Percentiles rank a stretch among this genome's conserved stretches.
Conservation (phyloP, 2,329 filamentous ascomycete species). For the Microsporum audouinii region DNA sequence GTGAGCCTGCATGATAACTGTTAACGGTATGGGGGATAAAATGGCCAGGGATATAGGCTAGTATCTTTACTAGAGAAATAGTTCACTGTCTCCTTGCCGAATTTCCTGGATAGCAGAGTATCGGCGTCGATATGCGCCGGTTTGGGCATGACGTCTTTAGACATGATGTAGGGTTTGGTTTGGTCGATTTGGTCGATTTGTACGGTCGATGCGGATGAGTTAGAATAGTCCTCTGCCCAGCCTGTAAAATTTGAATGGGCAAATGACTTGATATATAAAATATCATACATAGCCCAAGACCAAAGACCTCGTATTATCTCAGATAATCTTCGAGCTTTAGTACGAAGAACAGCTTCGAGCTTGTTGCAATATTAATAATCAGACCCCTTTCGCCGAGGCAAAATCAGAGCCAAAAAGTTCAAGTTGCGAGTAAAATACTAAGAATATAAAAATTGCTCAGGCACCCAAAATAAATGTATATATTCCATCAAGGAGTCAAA, state of each 20-base stretch:
- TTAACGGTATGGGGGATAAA: not conserved
- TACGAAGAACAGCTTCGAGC: not conserved
- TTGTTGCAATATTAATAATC: not conserved
- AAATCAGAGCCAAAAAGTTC: not conserved
- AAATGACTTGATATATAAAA: not conserved
- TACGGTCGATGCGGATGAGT: not conserved
- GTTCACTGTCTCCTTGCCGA: slow-evolving; percentile 41
- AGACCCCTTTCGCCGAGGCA: not conserved
- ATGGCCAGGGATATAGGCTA: not conserved
- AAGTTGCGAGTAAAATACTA: not conserved
- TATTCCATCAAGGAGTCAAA: not conserved
- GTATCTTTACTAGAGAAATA: slow-evolving; percentile 38
- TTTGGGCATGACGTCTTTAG: slow-evolving; percentile 34
- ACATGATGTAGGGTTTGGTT: not conserved
- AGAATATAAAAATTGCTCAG: not conserved
- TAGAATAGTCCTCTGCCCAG: not conserved
- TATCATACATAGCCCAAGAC: not conserved
- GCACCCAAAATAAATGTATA: not conserved
- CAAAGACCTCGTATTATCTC: not conserved
- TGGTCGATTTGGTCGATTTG: not conserved
- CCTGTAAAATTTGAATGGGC: not conserved
- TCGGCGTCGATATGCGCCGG: slow-evolving; percentile 49
- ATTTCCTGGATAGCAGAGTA: slow-evolving; percentile 41
- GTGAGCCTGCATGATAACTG: slow-evolving; percentile 29
- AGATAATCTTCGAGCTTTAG: not conserved